Base-by-base conservation (phyloP, 2,329 filamentous ascomycete species). In the Dactylellina parvicollis region DNA sequence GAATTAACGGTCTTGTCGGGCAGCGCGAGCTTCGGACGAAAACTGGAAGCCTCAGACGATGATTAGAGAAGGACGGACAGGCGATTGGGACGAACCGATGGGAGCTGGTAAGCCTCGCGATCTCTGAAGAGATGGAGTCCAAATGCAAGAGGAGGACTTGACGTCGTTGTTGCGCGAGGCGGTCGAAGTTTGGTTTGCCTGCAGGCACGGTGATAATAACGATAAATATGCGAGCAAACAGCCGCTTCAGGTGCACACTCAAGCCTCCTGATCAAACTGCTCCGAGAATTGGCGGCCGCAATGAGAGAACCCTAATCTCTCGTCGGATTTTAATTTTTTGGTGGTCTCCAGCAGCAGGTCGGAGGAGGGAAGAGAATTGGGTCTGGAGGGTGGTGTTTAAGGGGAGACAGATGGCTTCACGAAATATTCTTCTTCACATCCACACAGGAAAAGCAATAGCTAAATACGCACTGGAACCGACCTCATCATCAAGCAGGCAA, bases 171-270 rank as follows among this genome's bases (percentile, higher is more conserved):
- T 69, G 44, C 24, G 54, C 47, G 55, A 54, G 26, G 46, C 47
- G 49, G 28, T 56, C 40, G 40, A 65, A 50, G 16, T 42, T 59
- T 46, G 47, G 47, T 32, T 44, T 67, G 30, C 18, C 14, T 57
- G 47, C 40, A 64, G 54, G 50, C 55, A 64, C 57, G 47, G 49
- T 54, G 47, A 54, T 46, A 64, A 26, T 18, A 26, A 64, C 36
- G 50, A 30, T 38, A 46, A 71, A 57, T 71, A 60, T 65, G 60
- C 54, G 60, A 73, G 60, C 69, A 73, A 73, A 73, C 69, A 30
- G 32, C 60, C 60, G 60, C 69, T 56, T 57, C 64, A 54, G 46
- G 59, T 50, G 47, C 50, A 36, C 54, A 18, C 30, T 24, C 24
- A 59, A 42, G 46, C 38, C 38, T 54, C 47, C 52, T 64, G 34